Conservation (phyloP, 2,329 filamentous ascomycete species). For the Trichoderma pleuroti region DNA sequence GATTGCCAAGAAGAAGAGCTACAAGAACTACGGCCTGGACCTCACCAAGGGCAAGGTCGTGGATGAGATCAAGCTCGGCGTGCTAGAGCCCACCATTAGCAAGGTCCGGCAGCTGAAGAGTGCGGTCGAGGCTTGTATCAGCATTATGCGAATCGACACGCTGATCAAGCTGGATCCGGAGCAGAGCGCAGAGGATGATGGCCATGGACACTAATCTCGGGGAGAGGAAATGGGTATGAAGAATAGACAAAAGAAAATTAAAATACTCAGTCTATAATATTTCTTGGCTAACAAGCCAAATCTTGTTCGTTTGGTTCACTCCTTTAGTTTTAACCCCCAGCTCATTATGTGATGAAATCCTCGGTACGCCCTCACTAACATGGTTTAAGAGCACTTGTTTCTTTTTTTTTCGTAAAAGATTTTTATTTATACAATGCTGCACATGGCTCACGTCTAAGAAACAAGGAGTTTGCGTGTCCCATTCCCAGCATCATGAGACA, state of each 20-base stretch:
- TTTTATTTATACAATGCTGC: constrained; percentile 38
- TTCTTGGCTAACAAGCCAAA: background rate
- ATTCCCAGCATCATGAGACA: constrained; percentile 8
- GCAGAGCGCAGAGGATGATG: constrained; percentile 70
- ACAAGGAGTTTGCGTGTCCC: constrained; percentile 22
- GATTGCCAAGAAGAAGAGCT: constrained; percentile 89
- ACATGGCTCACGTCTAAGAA: constrained; percentile 36
- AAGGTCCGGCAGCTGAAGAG: constrained; percentile 98
- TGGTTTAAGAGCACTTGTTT: constrained; percentile 22
- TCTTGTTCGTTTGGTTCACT: background rate
- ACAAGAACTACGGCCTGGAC: constrained; percentile 98
- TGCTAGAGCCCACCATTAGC: constrained; percentile 95
- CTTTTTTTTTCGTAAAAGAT: constrained; percentile 32
- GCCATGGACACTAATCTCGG: constrained; percentile 68
- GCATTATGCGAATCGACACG: constrained; percentile 99
- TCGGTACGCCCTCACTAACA: background rate
- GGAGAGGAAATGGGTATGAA: background rate
- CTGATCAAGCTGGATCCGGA: constrained; percentile 97
- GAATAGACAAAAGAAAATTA: constrained; percentile 23
- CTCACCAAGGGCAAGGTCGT: constrained; percentile 84
- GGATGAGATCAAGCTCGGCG: constrained; percentile 90
- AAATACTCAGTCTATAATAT: constrained; percentile 5
- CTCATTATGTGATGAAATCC: background rate
- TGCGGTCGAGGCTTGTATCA: constrained; percentile 96
- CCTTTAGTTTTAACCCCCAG: background rate